These are phyloP conservation scores for Fusarium cyanostomum DNA, from an alignment of 2,329 filamentous ascomycete genomes.

Conservation along the genomic window DNA sequence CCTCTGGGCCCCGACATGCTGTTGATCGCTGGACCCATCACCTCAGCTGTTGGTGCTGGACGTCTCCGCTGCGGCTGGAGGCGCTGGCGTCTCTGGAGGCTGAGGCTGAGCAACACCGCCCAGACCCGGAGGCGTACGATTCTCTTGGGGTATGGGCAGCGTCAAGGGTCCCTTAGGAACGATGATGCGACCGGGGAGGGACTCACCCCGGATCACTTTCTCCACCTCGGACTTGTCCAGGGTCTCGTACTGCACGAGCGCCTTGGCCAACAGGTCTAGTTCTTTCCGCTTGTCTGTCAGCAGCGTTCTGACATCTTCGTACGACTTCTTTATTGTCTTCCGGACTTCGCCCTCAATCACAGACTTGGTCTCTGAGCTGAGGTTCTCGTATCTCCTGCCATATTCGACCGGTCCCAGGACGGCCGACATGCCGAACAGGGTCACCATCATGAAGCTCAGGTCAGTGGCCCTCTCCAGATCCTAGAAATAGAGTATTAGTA, in stretches of 20 bases:
- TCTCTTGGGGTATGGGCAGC: constrained; percentile 50
- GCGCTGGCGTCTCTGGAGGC: constrained; percentile 47
- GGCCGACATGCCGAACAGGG: constrained; percentile 87
- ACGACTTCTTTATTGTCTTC: constrained; percentile 82
- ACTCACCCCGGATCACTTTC: constrained; percentile 87
- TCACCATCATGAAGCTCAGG: constrained; percentile 88
- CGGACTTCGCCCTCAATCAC: constrained; percentile 91
- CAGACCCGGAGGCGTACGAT: constrained; percentile 49
- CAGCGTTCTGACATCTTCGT: constrained; percentile 75
- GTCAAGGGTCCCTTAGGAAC: constrained; percentile 64
- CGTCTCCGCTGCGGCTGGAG: constrained; percentile 46
- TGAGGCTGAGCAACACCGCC: constrained; percentile 48
- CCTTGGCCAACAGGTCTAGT: constrained; percentile 86
- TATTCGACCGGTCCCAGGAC: constrained; percentile 92
- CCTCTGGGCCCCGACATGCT: constrained; percentile 4
- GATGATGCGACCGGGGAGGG: constrained; percentile 70
- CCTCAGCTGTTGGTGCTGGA: constrained; percentile 40
- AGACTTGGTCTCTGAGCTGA: constrained; percentile 87
- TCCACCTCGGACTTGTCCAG: constrained; percentile 89
- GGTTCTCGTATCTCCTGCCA: constrained; percentile 77
- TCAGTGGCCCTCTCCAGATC: constrained; percentile 86
- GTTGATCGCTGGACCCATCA: background rate
- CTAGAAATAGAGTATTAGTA: constrained; percentile 55
- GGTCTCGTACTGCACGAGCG: constrained; percentile 93
- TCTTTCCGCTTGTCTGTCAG: constrained; percentile 81